Percentiles rank a stretch among this genome's conserved stretches.
These are phyloP conservation scores for Chrysanthemum lavandulifolium DNA, from an alignment of 129 eudicot genomes.

Conservation along the genomic window DNA sequence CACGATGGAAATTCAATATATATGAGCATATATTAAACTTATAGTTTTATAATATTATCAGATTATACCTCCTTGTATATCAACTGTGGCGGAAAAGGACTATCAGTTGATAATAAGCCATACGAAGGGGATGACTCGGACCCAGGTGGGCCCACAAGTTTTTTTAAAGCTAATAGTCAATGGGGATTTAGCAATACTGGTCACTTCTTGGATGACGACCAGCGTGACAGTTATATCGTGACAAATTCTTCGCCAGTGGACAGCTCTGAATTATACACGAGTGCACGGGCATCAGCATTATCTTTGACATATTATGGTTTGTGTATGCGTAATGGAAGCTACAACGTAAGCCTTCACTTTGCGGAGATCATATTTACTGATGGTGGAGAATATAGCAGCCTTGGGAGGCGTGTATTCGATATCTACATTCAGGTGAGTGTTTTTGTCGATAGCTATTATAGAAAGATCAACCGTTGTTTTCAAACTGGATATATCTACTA, in stretches of 20 bases:
- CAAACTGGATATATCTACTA: neutral
- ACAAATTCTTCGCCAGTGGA: slow-evolving; percentile 21
- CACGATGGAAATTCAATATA: neutral
- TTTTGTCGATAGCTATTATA: neutral
- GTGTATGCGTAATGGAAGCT: slow-evolving; percentile 63
- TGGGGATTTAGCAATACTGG: slow-evolving; percentile 93
- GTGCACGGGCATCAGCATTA: slow-evolving; percentile 63
- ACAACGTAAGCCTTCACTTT: slow-evolving; percentile 72
- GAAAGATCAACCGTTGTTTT: neutral
- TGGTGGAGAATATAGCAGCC: slow-evolving; percentile 49
- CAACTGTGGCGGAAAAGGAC: slow-evolving; percentile 68
- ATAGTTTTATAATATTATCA: slow-evolving; percentile 11
- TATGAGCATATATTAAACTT: too few relatives aligned
- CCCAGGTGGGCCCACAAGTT: slow-evolving; percentile 46
- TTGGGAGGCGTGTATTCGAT: slow-evolving; percentile 82
- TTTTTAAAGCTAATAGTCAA: slow-evolving; percentile 22
- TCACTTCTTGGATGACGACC: slow-evolving; percentile 44
- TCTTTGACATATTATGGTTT: slow-evolving; percentile 72
- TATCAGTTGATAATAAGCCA: slow-evolving; percentile 13
- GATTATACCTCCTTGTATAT: slow-evolving; percentile 51
- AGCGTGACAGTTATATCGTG: slow-evolving; percentile 11
- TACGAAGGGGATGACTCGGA: slow-evolving; percentile 43
- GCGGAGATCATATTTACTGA: slow-evolving; percentile 64
- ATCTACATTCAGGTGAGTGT: slow-evolving; percentile 66
- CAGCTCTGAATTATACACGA: slow-evolving; percentile 33